Evolutionary conservation across 306 rosid species (phyloP), one percentile per base, ranked within the genome.

Genomic region (Rubus parviflorus): DNA sequence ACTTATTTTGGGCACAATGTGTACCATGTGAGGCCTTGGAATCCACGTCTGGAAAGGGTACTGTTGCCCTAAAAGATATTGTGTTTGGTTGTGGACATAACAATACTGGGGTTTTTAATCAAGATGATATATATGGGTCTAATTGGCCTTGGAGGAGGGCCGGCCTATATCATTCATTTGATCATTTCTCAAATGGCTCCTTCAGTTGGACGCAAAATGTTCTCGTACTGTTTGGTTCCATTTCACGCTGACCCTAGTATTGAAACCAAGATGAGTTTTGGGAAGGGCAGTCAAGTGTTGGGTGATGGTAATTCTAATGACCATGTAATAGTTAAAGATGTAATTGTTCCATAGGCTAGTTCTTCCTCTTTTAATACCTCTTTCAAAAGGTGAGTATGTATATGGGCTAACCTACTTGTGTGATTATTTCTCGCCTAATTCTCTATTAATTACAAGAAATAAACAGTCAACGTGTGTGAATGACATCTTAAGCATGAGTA

Each of bases 41-140:
- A n/a, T 83, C 88, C 42, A 80, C 80, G 38, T 66, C 80, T 8
- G 86, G 67, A 7, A 58, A 78, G 7, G 61, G 57, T 1, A 52
- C 66, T 8, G 66, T 73, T 58, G 67, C 74, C 75, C 79, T 72
- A 8, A 74, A 65, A 19, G 62, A 85, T 47, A 77, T 89, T 47
- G 69, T 70, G 48, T 87, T 89, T 65, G 93, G 93, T 4, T 89
- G 93, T 73, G 91, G 89, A 7, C 89, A 87, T 63, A 80, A 74
- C 45, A 72, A 89, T 47, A 20, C 86, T 1, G 91, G 91, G 49
- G 46, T 60, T 13, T 85, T 87, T 79, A 89, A 80, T 63, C 91
- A 89, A 75, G 80, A 87, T 2, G 91, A n/a, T n/a, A n/a, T n/a
- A 89, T 7, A 89, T 87, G 91, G 91, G 91, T 16, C 43, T 89